Conservation (phyloP, 2,329 filamentous ascomycete species). For the Hyphodiscus sp. region DNA sequence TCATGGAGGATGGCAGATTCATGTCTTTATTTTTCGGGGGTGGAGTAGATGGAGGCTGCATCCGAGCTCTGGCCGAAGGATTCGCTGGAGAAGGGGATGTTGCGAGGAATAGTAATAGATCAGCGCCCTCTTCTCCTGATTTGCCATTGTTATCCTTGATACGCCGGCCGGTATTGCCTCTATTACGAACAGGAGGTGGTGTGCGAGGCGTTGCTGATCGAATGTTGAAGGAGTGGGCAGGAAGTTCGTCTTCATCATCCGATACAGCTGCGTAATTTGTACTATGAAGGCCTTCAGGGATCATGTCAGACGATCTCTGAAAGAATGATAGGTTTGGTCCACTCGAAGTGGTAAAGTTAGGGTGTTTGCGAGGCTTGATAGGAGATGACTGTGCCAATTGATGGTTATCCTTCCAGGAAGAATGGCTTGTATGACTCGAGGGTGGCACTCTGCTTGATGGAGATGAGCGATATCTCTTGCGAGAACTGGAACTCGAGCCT, state of each 20-base stretch:
- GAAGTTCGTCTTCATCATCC: conserved; percentile 80
- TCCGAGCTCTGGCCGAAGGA: conserved; percentile 44
- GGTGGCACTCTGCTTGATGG: conserved; percentile 53
- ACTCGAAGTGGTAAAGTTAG: conserved; percentile 65
- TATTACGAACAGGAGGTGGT: conserved; percentile 60
- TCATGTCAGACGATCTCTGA: conserved; percentile 46
- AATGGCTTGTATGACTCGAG: conserved; percentile 42
- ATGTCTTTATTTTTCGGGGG: conserved; percentile 64
- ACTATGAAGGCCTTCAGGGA: conserved; percentile 52
- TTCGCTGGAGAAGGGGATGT: conserved; percentile 85
- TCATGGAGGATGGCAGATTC: conserved; percentile 75
- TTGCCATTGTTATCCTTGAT: conserved; percentile 49
- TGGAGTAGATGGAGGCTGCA: conserved; percentile 70
- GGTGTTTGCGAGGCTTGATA: conserved; percentile 67
- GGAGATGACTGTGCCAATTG: conserved; percentile 82
- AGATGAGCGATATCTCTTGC: conserved; percentile 66
- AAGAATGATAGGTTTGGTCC: conserved; percentile 75
- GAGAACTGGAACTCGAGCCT: conserved; percentile 43
- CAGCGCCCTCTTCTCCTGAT: conserved; percentile 71
- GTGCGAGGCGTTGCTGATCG: conserved; percentile 81
- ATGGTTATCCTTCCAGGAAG: conserved; percentile 70
- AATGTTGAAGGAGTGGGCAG: conserved; percentile 66
- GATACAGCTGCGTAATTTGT: conserved; percentile 56
- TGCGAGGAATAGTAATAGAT: conserved; percentile 76
- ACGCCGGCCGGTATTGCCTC: conserved; percentile 40